Conservation (phyloP, 805 yeast genomes). For the Pichia cephalocereana region DNA sequence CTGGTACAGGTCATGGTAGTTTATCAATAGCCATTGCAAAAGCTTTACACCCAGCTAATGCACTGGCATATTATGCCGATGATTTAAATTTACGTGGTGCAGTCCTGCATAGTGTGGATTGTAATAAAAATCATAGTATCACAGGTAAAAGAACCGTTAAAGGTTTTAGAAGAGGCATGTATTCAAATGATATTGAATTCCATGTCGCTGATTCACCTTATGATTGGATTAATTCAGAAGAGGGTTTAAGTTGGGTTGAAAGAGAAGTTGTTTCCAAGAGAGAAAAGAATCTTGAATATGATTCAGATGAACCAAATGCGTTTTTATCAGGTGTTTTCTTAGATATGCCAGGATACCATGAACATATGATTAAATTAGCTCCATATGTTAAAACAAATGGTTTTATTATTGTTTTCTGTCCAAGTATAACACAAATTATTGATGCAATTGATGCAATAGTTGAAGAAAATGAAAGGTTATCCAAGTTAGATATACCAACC, state of each 20-base stretch:
- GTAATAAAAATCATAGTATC: slow-evolving; percentile 29
- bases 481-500: slow-evolving; percentile 1
- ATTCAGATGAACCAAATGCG: slow-evolving; percentile 16
- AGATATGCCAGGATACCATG: slow-evolving; percentile 37
- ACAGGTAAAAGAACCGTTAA: slow-evolving; percentile 33
- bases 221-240: slow-evolving; percentile 27
- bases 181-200: slow-evolving; percentile 36
- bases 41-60: slow-evolving; percentile 36
- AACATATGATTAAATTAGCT: slow-evolving; percentile 27
- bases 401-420: slow-evolving; percentile 36
- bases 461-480: slow-evolving; percentile 7
- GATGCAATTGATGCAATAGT: slow-evolving; percentile 28
- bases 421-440: slow-evolving; percentile 40
- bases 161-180: slow-evolving; percentile 35
- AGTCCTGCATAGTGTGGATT: slow-evolving; percentile 37
- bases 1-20: slow-evolving; percentile 51
- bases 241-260: slow-evolving; percentile 18
- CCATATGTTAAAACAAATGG: slow-evolving; percentile 31
- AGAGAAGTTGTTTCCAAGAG: slow-evolving; percentile 10
- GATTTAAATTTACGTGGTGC: slow-evolving; percentile 30
- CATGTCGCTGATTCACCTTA: slow-evolving; percentile 33
- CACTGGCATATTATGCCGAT: slow-evolving; percentile 16
- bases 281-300: slow-evolving; percentile 9
- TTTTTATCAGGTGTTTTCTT: slow-evolving; percentile 36
- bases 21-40: slow-evolving; percentile 35